These are phyloP conservation scores for Anethum foeniculum DNA, from an alignment of 140 eudicot species.

Conservation along the genomic window DNA sequence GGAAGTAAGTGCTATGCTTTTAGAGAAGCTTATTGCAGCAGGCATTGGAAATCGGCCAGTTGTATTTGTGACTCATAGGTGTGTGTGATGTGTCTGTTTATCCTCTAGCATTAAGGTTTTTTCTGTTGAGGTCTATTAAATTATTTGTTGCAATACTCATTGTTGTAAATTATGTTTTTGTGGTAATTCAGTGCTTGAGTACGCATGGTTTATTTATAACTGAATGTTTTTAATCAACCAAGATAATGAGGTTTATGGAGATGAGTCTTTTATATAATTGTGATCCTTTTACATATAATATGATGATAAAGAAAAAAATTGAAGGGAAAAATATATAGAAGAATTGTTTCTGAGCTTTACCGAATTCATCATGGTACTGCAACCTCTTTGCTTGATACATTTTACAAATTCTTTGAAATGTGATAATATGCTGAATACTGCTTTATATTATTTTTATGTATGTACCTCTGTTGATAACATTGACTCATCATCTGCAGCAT, in stretches of 20 bases:
- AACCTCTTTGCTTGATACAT: not conserved
- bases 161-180: not conserved
- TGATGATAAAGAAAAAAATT: not conserved
- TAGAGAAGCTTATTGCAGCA: constrained; percentile 82
- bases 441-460: not conserved
- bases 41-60: constrained; percentile 94
- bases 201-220: not conserved
- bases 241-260: not conserved
- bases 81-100: not conserved
- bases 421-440: constrained; percentile 5
- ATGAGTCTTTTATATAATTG: not conserved
- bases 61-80: constrained; percentile 96
- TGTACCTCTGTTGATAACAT: not conserved
- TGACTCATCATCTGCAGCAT: constrained; percentile 46
- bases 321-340: not conserved
- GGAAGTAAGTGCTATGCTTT: constrained; percentile 93
- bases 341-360: not conserved
- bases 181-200: not conserved
- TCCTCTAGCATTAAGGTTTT: too few relatives aligned
- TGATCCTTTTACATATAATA: not conserved
- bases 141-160: not conserved
- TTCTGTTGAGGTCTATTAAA: not conserved
- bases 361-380: not conserved
- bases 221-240: not conserved
- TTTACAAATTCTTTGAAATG: not conserved